Base-by-base conservation (phyloP, 1,139 yeast species). In the Pichia sp. region DNA sequence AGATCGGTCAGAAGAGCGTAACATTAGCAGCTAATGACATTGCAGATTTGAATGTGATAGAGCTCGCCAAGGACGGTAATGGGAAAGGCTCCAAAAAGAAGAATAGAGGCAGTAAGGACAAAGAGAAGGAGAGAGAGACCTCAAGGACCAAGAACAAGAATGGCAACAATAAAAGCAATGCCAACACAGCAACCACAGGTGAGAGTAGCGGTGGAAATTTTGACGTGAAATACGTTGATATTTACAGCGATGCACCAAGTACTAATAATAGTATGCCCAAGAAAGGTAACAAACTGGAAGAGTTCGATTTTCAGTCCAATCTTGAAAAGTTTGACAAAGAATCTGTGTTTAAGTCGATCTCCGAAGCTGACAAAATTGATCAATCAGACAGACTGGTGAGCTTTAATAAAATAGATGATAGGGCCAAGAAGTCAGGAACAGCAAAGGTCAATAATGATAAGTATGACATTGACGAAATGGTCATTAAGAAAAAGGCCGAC, bases 261-360 rank as follows among this genome's bases (percentile, higher is more conserved):
- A 22, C 6, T 7, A 12, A 13, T 9, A 20, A 29, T 3, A 5
- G 19, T 11, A 35, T 34, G 13, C 17, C 22, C 3, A 34, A 60
- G 14, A 62, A 67, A 34, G 69, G 75, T 44, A 73, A 73, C 46
- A 48, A 63, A 21, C 59, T 72, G 27, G 75, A 69, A 17, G 96
- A 87, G 45, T 88, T 88, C 60, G 96, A 88, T 56, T 88, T 88
- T 58, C 85, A 76, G 41, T 81, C 87, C 10, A 85, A 83, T 52
- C 67, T 87, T 47, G 80, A 82, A 21, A 74, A 79, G 67, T 88
- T 88, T 53, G 94, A 88, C 58, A 88, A 88, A 57, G 66, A 71
- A 43, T 67, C 79, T 7, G 91, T 87, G 6, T 83, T 88, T 57
- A 83, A 81, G 38, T 86, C 84, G 52, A 72, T 87, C 52, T 76